A percentile compares a stretch with the other conserved stretches of the same genome.
These are phyloP conservation scores for Diaporthe vexans DNA, from an alignment of 2,329 filamentous ascomycete species.

Conservation along the genomic window DNA sequence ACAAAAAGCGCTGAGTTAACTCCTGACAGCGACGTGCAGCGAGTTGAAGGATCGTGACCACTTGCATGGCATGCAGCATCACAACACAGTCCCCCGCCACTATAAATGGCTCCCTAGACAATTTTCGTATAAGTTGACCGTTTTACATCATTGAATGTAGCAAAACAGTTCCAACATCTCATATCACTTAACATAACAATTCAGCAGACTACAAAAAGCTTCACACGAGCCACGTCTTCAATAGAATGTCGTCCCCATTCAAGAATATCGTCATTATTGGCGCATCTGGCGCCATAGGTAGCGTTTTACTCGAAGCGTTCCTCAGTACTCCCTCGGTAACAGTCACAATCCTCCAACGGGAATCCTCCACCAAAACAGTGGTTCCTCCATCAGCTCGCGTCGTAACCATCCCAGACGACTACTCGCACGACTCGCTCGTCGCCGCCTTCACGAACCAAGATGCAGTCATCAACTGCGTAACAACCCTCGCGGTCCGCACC, in stretches of 20 bases:
- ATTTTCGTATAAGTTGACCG: not conserved
- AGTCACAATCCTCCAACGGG: conserved; percentile 43
- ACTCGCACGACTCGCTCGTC: conserved; percentile 46
- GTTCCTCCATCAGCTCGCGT: conserved; percentile 43
- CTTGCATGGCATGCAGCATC: not conserved
- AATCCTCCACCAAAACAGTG: conserved; percentile 45
- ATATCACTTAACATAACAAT: not conserved
- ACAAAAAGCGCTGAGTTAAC: not conserved
- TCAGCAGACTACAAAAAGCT: not conserved
- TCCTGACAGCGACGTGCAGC: not conserved
- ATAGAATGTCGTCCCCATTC: not conserved
- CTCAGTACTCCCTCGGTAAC: not conserved
- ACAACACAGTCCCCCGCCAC: not conserved
- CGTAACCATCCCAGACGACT: conserved; percentile 48
- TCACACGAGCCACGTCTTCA: not conserved
- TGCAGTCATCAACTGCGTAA: conserved; percentile 59
- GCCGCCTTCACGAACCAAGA: conserved; percentile 47
- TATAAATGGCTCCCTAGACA: too few species aligned
- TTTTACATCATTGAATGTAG: not conserved
- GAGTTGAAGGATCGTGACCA: too few species aligned
- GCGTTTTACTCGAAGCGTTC: not conserved
- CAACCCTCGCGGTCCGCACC: conserved; percentile 49
- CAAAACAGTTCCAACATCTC: not conserved
- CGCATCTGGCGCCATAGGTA: conserved; percentile 14
- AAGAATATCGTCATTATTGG: conserved; percentile 9